Percentiles rank a stretch among this genome's conserved stretches.
These are phyloP conservation scores for Neohortaea acidophila DNA, from an alignment of 495 filamentous ascomycete species.

Conservation along the genomic window DNA sequence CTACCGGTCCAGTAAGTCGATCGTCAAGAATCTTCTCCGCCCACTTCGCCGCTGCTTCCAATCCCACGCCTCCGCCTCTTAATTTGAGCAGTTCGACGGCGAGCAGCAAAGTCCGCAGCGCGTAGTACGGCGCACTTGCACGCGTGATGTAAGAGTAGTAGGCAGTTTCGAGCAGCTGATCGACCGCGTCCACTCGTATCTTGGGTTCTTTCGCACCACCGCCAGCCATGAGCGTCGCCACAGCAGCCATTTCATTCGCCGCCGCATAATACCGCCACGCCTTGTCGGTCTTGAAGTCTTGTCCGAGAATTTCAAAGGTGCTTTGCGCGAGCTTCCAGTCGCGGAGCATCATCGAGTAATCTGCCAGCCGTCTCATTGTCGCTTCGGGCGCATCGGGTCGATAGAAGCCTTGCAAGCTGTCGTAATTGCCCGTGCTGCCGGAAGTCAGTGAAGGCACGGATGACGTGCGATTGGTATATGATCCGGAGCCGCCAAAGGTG, in stretches of 20 bases:
- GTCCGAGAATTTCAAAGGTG: conserved; percentile 74
- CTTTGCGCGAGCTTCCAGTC: conserved; percentile 87
- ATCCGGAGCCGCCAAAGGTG: conserved; percentile 51
- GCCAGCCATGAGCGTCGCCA: conserved; percentile 62
- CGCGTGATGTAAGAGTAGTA: conserved; percentile 84
- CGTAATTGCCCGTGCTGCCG: conserved; percentile 53
- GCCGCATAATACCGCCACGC: conserved; percentile 92
- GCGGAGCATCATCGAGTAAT: conserved; percentile 89
- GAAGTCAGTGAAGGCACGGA: conserved; percentile 22
- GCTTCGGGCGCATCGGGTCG: conserved; percentile 72
- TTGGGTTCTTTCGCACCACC: conserved; percentile 49
- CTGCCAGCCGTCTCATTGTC: conserved; percentile 79
- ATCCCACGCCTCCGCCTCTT: conserved; percentile 55
- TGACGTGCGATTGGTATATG: conserved; percentile 28
- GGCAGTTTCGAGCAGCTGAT: conserved; percentile 72
- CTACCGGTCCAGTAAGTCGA: conserved; percentile 53
- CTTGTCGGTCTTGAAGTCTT: conserved; percentile 86
- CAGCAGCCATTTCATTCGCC: conserved; percentile 80
- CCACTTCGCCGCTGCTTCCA: conserved; percentile 77
- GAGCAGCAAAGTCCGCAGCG: conserved; percentile 59
- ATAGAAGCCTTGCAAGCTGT: conserved; percentile 62
- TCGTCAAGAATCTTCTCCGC: conserved; percentile 64
- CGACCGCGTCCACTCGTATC: conserved; percentile 59
- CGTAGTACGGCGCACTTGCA: conserved; percentile 56
- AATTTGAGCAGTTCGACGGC: conserved; percentile 68